Percentiles rank a stretch among this genome's conserved stretches.
phyloP scores from a whole-genome alignment of 2,329 filamentous ascomycete genomes.

The Botrytis sinoallii region DNA sequence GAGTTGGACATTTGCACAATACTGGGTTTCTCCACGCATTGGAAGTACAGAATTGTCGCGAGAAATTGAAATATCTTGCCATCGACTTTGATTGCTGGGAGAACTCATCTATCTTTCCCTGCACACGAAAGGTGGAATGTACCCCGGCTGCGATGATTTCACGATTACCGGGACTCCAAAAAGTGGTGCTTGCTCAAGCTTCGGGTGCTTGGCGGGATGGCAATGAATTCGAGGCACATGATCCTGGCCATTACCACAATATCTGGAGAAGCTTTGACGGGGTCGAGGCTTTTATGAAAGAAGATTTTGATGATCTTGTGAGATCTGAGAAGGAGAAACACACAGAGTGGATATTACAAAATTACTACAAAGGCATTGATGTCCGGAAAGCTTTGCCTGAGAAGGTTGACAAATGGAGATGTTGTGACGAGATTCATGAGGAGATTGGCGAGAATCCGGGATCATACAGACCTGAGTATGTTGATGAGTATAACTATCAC shows the following conservation, averaged over 20 bases:
- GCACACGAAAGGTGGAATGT: background rate
- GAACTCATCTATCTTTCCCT: background rate
- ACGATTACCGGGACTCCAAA: background rate
- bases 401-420: constrained; percentile 1
- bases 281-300: background rate
- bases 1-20: constrained; percentile 17
- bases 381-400: background rate
- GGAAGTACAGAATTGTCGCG: background rate
- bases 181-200: background rate
- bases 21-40: constrained; percentile 16
- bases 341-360: background rate
- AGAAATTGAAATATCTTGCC: constrained; percentile 5
- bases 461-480: background rate
- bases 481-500: background rate
- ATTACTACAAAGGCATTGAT: background rate
- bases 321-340: background rate
- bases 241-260: background rate
- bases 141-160: background rate
- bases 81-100: constrained; percentile 7
- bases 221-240: background rate
- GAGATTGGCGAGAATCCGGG: background rate
- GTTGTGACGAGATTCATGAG: background rate
- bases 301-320: background rate
- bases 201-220: constrained; percentile 6
- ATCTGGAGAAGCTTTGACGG: background rate